phyloP scores from a whole-genome alignment of 805 yeast species.

The Schizosaccharomyces octosporus region DNA sequence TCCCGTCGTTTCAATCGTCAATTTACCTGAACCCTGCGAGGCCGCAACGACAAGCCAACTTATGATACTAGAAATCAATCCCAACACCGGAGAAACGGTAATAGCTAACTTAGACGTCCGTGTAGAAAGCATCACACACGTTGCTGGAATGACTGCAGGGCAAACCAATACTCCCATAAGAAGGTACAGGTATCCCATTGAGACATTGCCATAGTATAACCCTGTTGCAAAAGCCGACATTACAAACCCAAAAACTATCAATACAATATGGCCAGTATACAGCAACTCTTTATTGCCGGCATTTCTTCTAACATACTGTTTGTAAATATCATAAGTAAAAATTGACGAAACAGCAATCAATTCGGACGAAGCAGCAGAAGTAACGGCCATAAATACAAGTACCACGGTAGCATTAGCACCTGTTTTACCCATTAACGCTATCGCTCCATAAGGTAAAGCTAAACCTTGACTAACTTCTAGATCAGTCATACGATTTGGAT shows the following conservation, averaged over 20 bases:
- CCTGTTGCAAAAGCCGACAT: slow-evolving; percentile 67
- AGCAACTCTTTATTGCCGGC: slow-evolving; percentile 51
- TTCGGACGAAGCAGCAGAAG: slow-evolving; percentile 72
- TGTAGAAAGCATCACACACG: slow-evolving; percentile 35
- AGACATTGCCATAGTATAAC: slow-evolving; percentile 50
- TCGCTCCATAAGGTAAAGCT: slow-evolving; percentile 37
- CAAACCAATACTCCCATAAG: slow-evolving; percentile 57
- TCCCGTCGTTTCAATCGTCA: slow-evolving; percentile 38
- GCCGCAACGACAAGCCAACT: slow-evolving; percentile 54
- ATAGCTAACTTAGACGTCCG: slow-evolving; percentile 35
- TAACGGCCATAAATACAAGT: slow-evolving; percentile 62
- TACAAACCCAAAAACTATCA: slow-evolving; percentile 27
- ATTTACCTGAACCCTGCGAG: slow-evolving; percentile 14
- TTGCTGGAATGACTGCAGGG: slow-evolving; percentile 17
- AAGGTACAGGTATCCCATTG: slow-evolving; percentile 64
- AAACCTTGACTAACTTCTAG: slow-evolving; percentile 54
- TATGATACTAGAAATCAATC: slow-evolving; percentile 48
- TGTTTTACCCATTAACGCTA: slow-evolving; percentile 55
- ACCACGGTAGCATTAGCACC: slow-evolving; percentile 61
- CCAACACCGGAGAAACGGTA: slow-evolving; percentile 49
- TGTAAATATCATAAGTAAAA: slow-evolving; percentile 56
- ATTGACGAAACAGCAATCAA: slow-evolving; percentile 62
- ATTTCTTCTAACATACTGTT: slow-evolving; percentile 47
- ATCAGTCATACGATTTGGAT: slow-evolving; percentile 36
- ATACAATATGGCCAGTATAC: slow-evolving; percentile 34